Base-by-base conservation (phyloP, 2,329 filamentous ascomycete species). In the Lachnellula occidentalis region DNA sequence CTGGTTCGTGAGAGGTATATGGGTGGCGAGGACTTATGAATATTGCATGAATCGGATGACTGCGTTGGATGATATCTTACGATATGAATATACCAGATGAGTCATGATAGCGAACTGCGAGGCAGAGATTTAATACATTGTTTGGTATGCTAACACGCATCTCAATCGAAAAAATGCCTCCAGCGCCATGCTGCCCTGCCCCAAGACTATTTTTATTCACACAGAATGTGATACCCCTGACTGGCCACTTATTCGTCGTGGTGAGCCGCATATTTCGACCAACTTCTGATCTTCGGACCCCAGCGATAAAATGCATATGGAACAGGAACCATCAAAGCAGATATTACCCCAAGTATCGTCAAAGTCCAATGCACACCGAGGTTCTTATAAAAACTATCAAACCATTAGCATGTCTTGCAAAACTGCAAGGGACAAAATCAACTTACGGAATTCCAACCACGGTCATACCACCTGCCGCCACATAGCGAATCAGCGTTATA, bases 401-500 rank as follows among this genome's bases (percentile, higher is more conserved):
- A 4, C 9, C 27, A 31, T 31, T 31, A 31, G 9, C 27, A 31
- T 31, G 9, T 31, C 27, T 12, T 4, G 1, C 9, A 31, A 12
- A 12, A 1, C 9, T 31, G 9, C 27, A 8, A 42, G 19, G 4
- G 39, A 42, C 3, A n/a, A 3, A 31, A 31, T 3, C 27, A 31
- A 31, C 39, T 42, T n/a, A 42, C 4, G 70, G 62, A n/a, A 65
- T 55, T 3, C 58, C 60, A 21, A 62, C 60, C 0, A 60, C 52
- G 5, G 67, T 63, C 65, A 75, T 71, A 0, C 66, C 69, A 0
- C 73, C 73, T 1, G 71, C 70, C 12, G 66, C 67, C 19, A 68
- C 62, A 52, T 76, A 76, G 3, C 73, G 69, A 4, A 69, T 69
- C 5, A 76, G 63, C 2, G 72, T 72, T 67, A 58, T 71, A 62